phyloP scores from a whole-genome alignment of 768 basidiomycete genomes.

The Kwoniella botswanensis region DNA sequence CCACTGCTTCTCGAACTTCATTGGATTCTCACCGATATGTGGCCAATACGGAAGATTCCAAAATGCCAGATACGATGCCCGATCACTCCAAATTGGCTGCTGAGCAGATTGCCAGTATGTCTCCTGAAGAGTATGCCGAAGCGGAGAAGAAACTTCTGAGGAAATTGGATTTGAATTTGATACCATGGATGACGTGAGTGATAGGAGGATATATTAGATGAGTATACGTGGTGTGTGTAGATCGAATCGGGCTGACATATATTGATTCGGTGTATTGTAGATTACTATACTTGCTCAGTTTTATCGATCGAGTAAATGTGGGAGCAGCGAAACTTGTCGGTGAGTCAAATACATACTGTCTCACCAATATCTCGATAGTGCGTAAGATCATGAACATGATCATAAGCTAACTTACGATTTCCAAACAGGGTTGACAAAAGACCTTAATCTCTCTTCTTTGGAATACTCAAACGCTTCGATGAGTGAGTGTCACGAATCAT shows the following conservation, averaged over 20 bases:
- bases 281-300: constrained; percentile 28
- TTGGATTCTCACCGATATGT: constrained; percentile 17
- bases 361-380: no score
- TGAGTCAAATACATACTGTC: constrained; percentile 5
- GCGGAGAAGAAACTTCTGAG: constrained; percentile 48
- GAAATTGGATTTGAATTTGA: constrained; percentile 52
- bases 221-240: no score
- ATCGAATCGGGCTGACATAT: neutral
- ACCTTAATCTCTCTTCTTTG: constrained; percentile 46
- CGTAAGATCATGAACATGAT: no score
- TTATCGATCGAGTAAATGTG: constrained; percentile 56
- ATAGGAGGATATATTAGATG: no score
- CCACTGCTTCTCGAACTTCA: constrained; percentile 4
- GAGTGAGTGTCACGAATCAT: constrained; percentile 32
- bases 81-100: constrained; percentile 32
- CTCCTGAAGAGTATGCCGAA: constrained; percentile 47
- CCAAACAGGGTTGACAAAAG: constrained; percentile 42
- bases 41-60: constrained; percentile 15
- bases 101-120: constrained; percentile 39
- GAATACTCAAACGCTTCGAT: constrained; percentile 54
- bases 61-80: constrained; percentile 32
- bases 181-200: constrained; percentile 58
- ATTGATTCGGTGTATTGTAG: neutral
- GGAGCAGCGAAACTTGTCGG: constrained; percentile 53
- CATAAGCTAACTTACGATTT: neutral